Conservation (phyloP, 1,284 basidiomycete species). For the Erythrobasidium hasegawianum region DNA sequence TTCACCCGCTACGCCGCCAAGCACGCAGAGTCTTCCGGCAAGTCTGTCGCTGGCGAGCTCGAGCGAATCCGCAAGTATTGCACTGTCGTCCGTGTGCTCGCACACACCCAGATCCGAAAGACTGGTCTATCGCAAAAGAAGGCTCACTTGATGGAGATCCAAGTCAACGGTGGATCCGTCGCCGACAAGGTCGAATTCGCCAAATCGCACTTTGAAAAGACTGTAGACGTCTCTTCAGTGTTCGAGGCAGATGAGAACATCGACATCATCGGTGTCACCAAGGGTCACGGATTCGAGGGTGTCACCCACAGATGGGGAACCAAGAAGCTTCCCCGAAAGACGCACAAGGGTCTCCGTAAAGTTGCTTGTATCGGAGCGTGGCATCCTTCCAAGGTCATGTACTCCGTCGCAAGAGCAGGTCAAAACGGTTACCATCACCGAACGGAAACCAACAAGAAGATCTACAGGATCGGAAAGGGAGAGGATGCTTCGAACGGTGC, state of each 20-base stretch:
- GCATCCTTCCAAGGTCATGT: conserved; percentile 60
- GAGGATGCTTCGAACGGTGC: conserved; percentile 78
- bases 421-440: conserved; percentile 97
- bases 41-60: conserved; percentile 85
- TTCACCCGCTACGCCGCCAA: conserved; percentile 99
- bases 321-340: conserved; percentile 98
- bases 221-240: conserved; percentile 75
- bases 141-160: conserved; percentile 99
- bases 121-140: conserved; percentile 98
- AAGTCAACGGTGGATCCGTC: conserved; percentile 96
- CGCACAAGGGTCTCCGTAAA: conserved; percentile 79
- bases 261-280: conserved; percentile 96
- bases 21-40: conserved; percentile 88
- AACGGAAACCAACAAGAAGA: conserved; percentile 90
- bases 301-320: conserved; percentile 99
- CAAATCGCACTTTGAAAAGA: conserved; percentile 95
- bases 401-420: conserved; percentile 99
- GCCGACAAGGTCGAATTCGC: conserved; percentile 98
- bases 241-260: conserved; percentile 98
- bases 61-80: conserved; percentile 99
- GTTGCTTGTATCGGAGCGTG: conserved; percentile 84
- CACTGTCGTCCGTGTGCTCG: conserved; percentile 98
- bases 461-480: conserved; percentile 90
- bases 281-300: conserved; percentile 99
- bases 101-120: conserved; percentile 97